phyloP scores from a whole-genome alignment of 352 stramenopile species.

The Blastocystis sp. region DNA sequence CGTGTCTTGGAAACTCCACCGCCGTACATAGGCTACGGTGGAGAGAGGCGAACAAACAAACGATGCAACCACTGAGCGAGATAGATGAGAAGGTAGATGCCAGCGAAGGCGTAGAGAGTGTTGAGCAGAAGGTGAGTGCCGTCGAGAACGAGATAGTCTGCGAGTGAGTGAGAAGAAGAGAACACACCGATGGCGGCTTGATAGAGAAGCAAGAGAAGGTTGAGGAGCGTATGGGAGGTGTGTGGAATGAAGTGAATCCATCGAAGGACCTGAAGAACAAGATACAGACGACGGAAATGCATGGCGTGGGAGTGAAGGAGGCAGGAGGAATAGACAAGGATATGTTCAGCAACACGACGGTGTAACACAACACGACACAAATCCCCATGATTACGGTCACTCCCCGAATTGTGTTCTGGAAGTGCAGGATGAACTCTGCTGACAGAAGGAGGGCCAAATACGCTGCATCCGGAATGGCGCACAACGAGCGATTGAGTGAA shows the following conservation, averaged over 20 bases:
- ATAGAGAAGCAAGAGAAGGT: neutral
- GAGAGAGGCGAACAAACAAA: neutral
- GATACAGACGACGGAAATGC: slow-evolving; percentile 36
- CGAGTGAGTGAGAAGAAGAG: neutral
- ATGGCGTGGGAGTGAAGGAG: slow-evolving; percentile 46
- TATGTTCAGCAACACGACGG: neutral
- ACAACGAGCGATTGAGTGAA: neutral
- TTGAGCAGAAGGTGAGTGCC: neutral
- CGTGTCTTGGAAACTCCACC: slow-evolving; percentile 37
- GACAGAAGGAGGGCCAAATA: neutral
- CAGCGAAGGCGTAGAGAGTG: neutral
- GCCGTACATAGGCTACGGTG: neutral
- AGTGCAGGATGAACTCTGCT: neutral
- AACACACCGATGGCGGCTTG: neutral
- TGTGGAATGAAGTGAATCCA: neutral
- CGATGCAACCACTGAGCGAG: slow-evolving; percentile 33
- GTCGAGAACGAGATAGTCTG: slow-evolving; percentile 7
- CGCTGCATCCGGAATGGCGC: neutral
- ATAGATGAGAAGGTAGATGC: slow-evolving; percentile 49
- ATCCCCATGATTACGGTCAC: neutral
- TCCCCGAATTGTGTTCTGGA: neutral
- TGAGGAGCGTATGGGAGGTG: neutral
- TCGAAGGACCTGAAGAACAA: slow-evolving; percentile 12
- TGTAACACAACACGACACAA: neutral
- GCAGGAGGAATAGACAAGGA: slow-evolving; percentile 10